Conservation (phyloP, 202 grass and related monocot species). For the Bolboschoenoplectus hybrid region DNA sequence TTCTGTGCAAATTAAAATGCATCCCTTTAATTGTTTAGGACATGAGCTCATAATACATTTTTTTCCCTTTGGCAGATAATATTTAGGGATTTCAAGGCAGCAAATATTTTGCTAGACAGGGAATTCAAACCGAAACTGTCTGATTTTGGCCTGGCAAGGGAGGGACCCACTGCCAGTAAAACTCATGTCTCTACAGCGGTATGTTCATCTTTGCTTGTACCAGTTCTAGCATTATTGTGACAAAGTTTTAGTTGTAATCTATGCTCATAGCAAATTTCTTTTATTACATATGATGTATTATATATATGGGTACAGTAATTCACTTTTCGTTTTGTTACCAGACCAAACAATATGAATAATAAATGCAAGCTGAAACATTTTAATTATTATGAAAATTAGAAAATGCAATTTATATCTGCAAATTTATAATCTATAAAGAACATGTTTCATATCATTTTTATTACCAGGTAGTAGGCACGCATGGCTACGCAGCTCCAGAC, state of each 20-base stretch:
- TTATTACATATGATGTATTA: neutral
- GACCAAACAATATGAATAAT: neutral
- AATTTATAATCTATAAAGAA: neutral
- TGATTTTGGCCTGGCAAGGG: constrained; percentile 79
- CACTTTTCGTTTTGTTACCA: neutral
- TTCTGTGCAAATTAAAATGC: neutral
- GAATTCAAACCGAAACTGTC: constrained; percentile 89
- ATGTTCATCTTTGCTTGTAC: constrained; percentile 32
- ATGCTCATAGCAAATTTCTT: neutral
- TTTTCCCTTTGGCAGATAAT: constrained; percentile 62
- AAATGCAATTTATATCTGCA: neutral
- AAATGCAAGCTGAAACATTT: too few species aligned
- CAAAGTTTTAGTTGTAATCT: neutral
- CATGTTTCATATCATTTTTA: neutral
- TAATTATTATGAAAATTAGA: neutral
- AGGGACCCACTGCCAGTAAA: constrained; percentile 61
- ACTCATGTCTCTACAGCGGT: constrained; percentile 90
- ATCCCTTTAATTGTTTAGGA: neutral
- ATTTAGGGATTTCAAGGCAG: constrained; percentile 88
- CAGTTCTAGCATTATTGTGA: neutral
- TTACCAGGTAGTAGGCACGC: constrained; percentile 71
- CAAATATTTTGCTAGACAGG: constrained; percentile 73
- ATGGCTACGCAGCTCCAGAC: constrained; percentile 85
- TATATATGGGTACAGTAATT: neutral
- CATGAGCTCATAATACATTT: neutral